Conservation (phyloP, 495 filamentous ascomycete genomes). For the Aspergillus biplanus region DNA sequence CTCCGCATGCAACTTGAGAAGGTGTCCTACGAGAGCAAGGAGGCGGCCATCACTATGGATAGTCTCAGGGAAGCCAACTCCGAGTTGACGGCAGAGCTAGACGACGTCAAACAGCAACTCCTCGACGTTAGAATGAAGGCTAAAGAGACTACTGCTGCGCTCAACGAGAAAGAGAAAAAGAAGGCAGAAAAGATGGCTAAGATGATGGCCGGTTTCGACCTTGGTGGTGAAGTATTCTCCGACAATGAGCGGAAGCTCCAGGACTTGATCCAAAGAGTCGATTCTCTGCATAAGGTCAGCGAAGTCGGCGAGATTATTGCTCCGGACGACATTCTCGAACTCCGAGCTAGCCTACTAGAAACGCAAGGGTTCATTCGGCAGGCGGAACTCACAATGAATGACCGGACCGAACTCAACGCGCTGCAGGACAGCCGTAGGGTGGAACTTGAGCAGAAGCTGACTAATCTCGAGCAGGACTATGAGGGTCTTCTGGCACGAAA, state of each 20-base stretch:
- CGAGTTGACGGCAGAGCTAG: conserved; percentile 87
- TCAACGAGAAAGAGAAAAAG: conserved; percentile 97
- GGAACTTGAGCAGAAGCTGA: conserved; percentile 75
- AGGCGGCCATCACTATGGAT: conserved; percentile 97
- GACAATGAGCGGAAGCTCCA: conserved; percentile 86
- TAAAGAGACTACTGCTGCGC: conserved; percentile 82
- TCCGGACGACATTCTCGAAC: conserved; percentile 75
- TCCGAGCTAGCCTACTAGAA: conserved; percentile 79
- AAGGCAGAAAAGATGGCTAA: conserved; percentile 99
- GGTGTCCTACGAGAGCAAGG: conserved; percentile 93
- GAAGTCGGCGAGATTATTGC: conserved; percentile 76
- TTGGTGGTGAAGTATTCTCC: conserved; percentile 86
- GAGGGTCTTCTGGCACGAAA: conserved; percentile 80
- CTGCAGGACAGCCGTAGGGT: conserved; percentile 66
- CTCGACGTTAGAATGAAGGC: conserved; percentile 94
- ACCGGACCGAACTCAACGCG: conserved; percentile 62
- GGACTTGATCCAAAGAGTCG: conserved; percentile 78
- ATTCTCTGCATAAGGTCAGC: conserved; percentile 75
- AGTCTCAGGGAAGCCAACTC: conserved; percentile 92
- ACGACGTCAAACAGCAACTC: conserved; percentile 95
- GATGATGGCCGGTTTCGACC: conserved; percentile 99
- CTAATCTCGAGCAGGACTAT: conserved; percentile 76
- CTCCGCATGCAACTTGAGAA: conserved; percentile 95
- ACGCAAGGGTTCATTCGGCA: conserved; percentile 92
- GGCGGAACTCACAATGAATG: conserved; percentile 80